Percentiles rank a stretch among this genome's conserved stretches.
phyloP scores from a whole-genome alignment of 2,329 filamentous ascomycete genomes.

The Colletotrichum lindemuthianum region DNA sequence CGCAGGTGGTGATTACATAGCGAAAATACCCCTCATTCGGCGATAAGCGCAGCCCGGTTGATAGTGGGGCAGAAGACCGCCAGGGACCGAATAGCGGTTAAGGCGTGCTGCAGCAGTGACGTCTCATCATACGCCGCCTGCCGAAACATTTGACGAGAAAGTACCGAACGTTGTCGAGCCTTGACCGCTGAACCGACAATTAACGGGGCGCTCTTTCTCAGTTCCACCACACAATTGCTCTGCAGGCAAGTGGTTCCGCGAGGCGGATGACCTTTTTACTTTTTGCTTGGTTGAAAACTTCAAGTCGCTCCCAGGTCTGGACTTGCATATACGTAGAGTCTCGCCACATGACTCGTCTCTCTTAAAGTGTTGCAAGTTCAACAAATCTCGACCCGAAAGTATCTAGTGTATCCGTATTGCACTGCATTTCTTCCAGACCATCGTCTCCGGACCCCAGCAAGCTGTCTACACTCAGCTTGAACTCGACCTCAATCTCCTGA shows the following conservation, averaged over 20 bases:
- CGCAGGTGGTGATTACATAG: constrained; percentile 13
- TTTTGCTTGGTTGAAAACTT: too few relatives aligned
- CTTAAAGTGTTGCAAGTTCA: too few relatives aligned
- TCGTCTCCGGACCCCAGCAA: too few relatives aligned
- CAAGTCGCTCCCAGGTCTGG: too few relatives aligned
- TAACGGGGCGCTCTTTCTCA: constrained; percentile 27
- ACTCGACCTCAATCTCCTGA: too few relatives aligned
- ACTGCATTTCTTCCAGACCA: too few relatives aligned
- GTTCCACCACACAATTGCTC: constrained; percentile 14
- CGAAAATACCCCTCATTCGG: constrained; percentile 30
- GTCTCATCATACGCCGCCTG: constrained; percentile 21
- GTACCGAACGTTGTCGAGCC: constrained; percentile 5
- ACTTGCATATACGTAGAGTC: too few relatives aligned
- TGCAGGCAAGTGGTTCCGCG: too few relatives aligned
- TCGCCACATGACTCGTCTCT: too few relatives aligned
- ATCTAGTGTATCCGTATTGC: too few relatives aligned
- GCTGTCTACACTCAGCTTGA: too few relatives aligned
- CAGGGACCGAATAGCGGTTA: constrained; percentile 25
- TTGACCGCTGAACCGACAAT: constrained; percentile 27
- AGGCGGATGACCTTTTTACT: neutral
- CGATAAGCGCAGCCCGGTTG: constrained; percentile 1
- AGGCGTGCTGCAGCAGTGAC: constrained; percentile 29
- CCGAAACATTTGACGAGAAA: neutral
- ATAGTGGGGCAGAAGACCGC: constrained; percentile 21
- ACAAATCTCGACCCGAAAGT: too few relatives aligned